These are phyloP conservation scores for sorghum (Sorghum bicolor) DNA, from an alignment of 176 grass and related monocot species.

Conservation along the genomic window Sorghum_bicolor_NCBIv3 NC_012872.2:4477501-4478000, in stretches of 20 bases:
- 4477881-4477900: not conserved
- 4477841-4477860: no score
- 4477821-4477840: not conserved
- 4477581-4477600: not conserved
- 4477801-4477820: not conserved
- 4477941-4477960: not conserved
- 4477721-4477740: not conserved
- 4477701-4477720: not conserved
- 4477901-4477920: not conserved
- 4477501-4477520: not conserved
- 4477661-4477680: conserved; percentile 3
- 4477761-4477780: not conserved
- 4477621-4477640: conserved; percentile 8
- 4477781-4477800: not conserved
- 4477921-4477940: not conserved
- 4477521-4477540: not conserved
- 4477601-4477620: not conserved
- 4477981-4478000: not conserved
- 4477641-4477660: not conserved
- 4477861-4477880: not conserved
- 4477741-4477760: not conserved
- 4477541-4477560: not conserved
- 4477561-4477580: not conserved
- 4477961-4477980: not conserved
- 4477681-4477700: not conserved